Conservation (phyloP, 2,329 filamentous ascomycete genomes). For the Cladophialophora carrionii region DNA sequence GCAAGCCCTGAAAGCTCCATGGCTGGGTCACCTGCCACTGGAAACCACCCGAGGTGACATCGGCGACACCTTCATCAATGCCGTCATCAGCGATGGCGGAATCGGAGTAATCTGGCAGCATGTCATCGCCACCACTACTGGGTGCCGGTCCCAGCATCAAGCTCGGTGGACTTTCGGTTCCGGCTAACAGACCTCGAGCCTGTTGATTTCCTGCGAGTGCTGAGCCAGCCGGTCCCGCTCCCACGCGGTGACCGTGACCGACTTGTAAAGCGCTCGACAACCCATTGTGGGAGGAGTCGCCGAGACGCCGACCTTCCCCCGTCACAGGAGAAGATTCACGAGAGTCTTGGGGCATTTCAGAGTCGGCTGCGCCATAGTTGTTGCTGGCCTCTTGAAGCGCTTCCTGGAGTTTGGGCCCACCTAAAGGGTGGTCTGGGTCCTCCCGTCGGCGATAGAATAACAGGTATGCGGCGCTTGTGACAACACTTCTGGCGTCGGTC, state of each 20-base stretch:
- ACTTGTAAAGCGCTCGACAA: slow-evolving; percentile 81
- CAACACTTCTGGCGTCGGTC: slow-evolving; percentile 63
- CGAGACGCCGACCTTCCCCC: slow-evolving; percentile 89
- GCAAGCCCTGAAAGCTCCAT: slow-evolving; percentile 23
- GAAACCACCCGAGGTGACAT: not conserved
- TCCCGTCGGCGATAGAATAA: slow-evolving; percentile 93
- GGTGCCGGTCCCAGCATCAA: slow-evolving; percentile 23
- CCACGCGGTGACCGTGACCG: slow-evolving; percentile 72
- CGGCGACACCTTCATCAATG: slow-evolving; percentile 25
- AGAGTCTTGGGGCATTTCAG: slow-evolving; percentile 49
- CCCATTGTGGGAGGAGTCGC: slow-evolving; percentile 83
- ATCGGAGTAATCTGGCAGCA: slow-evolving; percentile 41
- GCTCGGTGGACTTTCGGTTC: slow-evolving; percentile 36
- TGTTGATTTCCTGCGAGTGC: slow-evolving; percentile 44
- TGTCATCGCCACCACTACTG: slow-evolving; percentile 27
- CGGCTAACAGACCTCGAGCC: slow-evolving; percentile 41
- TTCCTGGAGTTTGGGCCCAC: slow-evolving; percentile 72
- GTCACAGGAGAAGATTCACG: slow-evolving; percentile 55
- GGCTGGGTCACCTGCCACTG: slow-evolving; percentile 10
- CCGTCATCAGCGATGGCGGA: slow-evolving; percentile 17
- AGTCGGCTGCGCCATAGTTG: slow-evolving; percentile 56
- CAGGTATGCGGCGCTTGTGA: slow-evolving; percentile 82
- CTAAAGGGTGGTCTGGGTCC: slow-evolving; percentile 64
- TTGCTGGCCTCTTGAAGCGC: slow-evolving; percentile 64
- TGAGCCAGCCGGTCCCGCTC: slow-evolving; percentile 65